Conservation (phyloP, 805 yeast genomes). For the Wickerhamomyces subpelliculosus region DNA sequence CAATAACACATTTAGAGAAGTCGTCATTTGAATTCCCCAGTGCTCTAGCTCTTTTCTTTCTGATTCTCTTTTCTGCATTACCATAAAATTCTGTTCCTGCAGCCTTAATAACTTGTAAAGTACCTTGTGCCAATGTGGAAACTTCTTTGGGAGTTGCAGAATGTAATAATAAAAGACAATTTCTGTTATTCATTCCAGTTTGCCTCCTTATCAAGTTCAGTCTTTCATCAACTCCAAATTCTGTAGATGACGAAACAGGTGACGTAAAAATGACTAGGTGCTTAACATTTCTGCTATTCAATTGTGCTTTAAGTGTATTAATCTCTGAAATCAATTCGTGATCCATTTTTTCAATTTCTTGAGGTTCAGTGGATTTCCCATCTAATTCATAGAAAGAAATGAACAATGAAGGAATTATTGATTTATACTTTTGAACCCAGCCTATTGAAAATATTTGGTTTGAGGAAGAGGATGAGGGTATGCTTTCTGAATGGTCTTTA, state of each 20-base stretch:
- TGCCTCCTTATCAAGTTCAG: constrained; percentile 29
- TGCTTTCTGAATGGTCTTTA: constrained; percentile 1
- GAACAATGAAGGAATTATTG: constrained; percentile 40
- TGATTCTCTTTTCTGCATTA: constrained; percentile 31
- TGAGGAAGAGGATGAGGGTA: too few relatives aligned
- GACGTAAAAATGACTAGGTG: constrained; percentile 30
- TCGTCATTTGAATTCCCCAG: constrained; percentile 1
- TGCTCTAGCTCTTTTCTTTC: constrained; percentile 28
- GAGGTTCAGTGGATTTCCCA: constrained; percentile 22
- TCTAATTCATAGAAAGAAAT: constrained; percentile 37
- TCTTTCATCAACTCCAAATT: constrained; percentile 29
- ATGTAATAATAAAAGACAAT: constrained; percentile 36
- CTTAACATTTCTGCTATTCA: constrained; percentile 24
- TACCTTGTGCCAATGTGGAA: constrained; percentile 30
- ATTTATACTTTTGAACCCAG: constrained; percentile 50
- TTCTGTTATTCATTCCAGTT: constrained; percentile 37
- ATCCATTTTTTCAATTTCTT: constrained; percentile 22
- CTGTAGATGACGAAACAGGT: constrained; percentile 20
- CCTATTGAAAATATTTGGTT: too few relatives aligned
- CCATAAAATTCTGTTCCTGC: constrained; percentile 39
- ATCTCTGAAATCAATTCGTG: constrained; percentile 31
- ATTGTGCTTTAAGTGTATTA: constrained; percentile 23
- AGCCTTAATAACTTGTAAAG: constrained; percentile 33
- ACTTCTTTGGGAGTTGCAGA: constrained; percentile 33
- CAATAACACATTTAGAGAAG: constrained; percentile 7